Percentiles rank a stretch among this genome's conserved stretches.
Evolutionary conservation across 1,284 basidiomycete genomes (phyloP).

Genomic region (Wallemia hederae): DNA sequence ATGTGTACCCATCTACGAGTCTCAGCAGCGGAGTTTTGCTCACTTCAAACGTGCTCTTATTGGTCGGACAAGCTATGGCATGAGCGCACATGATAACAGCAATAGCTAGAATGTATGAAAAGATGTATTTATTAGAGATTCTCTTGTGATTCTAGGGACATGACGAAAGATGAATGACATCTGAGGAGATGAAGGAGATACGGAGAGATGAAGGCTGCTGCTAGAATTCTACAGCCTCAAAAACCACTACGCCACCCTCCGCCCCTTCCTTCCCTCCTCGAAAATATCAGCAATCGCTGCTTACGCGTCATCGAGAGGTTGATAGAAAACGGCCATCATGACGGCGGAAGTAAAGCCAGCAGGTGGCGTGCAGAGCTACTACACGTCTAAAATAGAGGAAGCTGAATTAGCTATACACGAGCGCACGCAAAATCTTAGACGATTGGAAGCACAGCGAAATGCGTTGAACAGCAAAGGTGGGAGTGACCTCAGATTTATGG

Average conservation of each 20-base stretch:
- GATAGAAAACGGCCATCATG: constrained; percentile 1
- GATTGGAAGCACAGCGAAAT: constrained; percentile 87
- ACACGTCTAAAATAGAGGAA: constrained; percentile 79
- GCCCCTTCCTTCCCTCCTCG: not conserved
- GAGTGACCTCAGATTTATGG: constrained; percentile 8
- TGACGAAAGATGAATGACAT: too few species aligned
- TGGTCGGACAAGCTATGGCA: constrained; percentile 21
- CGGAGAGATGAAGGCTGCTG: not conserved
- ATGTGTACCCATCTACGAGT: constrained; percentile 49
- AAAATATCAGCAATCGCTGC: not conserved
- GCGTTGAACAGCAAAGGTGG: constrained; percentile 75
- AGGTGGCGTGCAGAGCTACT: constrained; percentile 35
- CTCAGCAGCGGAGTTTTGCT: constrained; percentile 37
- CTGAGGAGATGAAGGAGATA: too few species aligned
- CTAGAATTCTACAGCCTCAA: too few species aligned
- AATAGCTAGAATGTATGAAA: not conserved
- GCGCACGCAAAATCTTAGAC: constrained; percentile 83
- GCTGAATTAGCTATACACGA: constrained; percentile 77
- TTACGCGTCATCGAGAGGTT: not conserved
- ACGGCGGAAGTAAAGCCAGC: not conserved
- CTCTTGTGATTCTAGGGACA: too few species aligned
- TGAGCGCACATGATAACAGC: not conserved
- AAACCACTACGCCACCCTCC: too few species aligned
- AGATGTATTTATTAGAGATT: too few species aligned
- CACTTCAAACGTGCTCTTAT: constrained; percentile 26